Conservation (phyloP, 2,329 filamentous ascomycete genomes). For the Fusarium kyushuense region DNA sequence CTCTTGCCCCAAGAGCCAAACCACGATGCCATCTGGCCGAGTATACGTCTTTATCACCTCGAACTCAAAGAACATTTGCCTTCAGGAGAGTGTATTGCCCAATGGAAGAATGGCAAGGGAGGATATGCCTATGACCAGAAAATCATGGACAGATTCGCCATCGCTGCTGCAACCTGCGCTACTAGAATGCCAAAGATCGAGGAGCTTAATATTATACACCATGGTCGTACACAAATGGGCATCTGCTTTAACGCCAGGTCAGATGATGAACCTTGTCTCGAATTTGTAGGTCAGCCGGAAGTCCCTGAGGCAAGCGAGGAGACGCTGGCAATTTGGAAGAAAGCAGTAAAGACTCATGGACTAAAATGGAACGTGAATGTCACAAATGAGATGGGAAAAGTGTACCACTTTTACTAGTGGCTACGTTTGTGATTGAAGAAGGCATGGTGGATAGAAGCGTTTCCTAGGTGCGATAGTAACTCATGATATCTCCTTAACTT, state of each 20-base stretch:
- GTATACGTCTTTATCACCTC: background rate
- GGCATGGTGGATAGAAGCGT: background rate
- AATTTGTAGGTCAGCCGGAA: constrained; percentile 1
- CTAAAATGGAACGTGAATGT: constrained; percentile 1
- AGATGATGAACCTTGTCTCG: background rate
- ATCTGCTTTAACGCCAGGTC: background rate
- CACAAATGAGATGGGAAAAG: background rate
- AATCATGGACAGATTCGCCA: constrained; percentile 5
- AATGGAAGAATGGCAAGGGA: background rate
- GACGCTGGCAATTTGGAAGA: background rate
- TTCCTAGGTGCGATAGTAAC: background rate
- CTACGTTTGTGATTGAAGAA: background rate
- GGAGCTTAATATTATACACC: background rate
- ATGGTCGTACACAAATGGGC: background rate
- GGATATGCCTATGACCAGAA: background rate
- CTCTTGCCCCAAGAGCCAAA: background rate
- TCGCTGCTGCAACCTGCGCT: constrained; percentile 8
- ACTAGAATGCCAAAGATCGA: constrained; percentile 9
- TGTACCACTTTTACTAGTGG: constrained; percentile 9
- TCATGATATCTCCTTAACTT: background rate
- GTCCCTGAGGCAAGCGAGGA: constrained; percentile 7
- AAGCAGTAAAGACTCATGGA: background rate
- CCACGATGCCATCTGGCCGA: background rate
- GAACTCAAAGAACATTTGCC: constrained; percentile 9
- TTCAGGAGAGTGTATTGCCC: constrained; percentile 13